These are phyloP conservation scores for Coprinellus aureogranulatus DNA, from an alignment of 768 basidiomycete species.

Conservation along the genomic window DNA sequence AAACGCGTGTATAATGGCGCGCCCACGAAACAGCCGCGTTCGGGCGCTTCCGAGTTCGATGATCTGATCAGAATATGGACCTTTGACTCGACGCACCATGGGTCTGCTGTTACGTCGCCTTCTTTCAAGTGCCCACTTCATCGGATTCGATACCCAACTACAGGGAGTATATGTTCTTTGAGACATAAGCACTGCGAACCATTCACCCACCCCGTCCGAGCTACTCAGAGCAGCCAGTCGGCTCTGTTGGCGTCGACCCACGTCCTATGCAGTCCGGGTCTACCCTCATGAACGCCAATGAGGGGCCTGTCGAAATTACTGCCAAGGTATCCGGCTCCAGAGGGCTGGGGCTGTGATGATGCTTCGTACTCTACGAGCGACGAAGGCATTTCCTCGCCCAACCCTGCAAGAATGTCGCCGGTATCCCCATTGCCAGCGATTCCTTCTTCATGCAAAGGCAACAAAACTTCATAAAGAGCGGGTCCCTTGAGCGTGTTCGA, in stretches of 20 bases:
- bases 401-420: conserved; percentile 11
- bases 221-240: neutral
- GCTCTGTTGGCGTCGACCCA: neutral
- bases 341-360: neutral
- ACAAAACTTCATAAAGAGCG: conserved; percentile 11
- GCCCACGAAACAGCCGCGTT: too few species aligned
- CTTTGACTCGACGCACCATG: too few species aligned
- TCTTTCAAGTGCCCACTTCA: too few species aligned
- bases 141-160: too few species aligned
- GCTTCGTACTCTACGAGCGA: conserved; percentile 14
- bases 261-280: neutral
- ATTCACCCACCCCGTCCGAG: conserved; percentile 1
- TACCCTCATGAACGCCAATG: conserved; percentile 8
- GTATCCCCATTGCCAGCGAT: conserved; percentile 11
- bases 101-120: too few species aligned
- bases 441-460: conserved; percentile 13
- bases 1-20: neutral
- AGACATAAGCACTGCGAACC: too few species aligned
- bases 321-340: conserved; percentile 7
- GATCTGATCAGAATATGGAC: too few species aligned
- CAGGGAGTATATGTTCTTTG: too few species aligned
- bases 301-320: conserved; percentile 10
- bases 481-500: conserved; percentile 12
- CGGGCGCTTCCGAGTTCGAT: too few species aligned
- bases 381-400: conserved; percentile 13